Evolutionary conservation across 192 early-diverging fungal species (phyloP), one percentile per base, ranked within the genome.

Genomic region (Powellomyces hirtus): DNA sequence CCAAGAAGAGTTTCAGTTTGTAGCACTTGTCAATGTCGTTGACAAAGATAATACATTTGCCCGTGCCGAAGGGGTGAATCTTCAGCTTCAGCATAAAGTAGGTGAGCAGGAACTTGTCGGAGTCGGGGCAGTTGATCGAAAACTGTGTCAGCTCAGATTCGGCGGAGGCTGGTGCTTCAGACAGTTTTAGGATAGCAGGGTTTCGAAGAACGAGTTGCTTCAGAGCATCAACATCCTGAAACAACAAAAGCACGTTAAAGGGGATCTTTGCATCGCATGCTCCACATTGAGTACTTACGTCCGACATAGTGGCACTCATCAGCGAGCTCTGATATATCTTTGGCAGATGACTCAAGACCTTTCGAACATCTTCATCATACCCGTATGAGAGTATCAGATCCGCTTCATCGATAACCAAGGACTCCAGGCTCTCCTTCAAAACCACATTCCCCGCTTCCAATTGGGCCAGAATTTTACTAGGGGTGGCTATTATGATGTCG

Each of bases 11-110:
- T 65, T 94, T 94, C 4, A 96, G 70, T 3, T 89, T 82, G 77
- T 97, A 99, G 63, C 92, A 91, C 31, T 92, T 81, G 56, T 98
- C 95, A 65, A 96, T 96, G 60, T 92, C 87, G 76, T 97, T 97
- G 36, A 98, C 96, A 88, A 98, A 98, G 42, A 98, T 80, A 38
- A 98, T 84, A 62, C 89, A 88, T 76, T 98, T 98, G 49, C 92
- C 92, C 18, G 90, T 89, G 37, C 96, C 89, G 73, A 96, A 81
- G 0, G 84, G 84, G 53, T 79, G 75, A 27, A 85, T 75, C 18
- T 84, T 82, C 44, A 98, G 86, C 75, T 97, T 98, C 61, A 98
- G 71, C 34, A 97, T 86, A 22, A 98, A 92, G 59, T 89, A 95
- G 1, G 87, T 80, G 20, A 94, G 84, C 61, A 98, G 71, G 75